These are phyloP conservation scores for Botrytis medusae DNA, from an alignment of 2,329 filamentous ascomycete genomes.

Conservation along the genomic window DNA sequence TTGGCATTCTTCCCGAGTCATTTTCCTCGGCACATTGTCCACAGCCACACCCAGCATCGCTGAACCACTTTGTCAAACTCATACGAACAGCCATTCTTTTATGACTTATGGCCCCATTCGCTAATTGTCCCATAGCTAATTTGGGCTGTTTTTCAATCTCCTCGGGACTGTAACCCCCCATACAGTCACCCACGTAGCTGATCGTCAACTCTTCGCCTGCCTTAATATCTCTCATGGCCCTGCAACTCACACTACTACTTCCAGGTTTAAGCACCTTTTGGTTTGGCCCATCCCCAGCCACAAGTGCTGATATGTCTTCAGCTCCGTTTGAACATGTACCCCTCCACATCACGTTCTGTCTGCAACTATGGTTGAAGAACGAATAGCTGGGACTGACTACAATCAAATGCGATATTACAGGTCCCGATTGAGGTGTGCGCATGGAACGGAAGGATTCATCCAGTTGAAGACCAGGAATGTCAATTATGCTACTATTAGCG, in stretches of 20 bases:
- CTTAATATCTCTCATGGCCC: conserved; percentile 29
- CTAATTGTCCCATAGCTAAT: background rate
- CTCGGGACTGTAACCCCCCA: conserved; percentile 7
- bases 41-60: conserved; percentile 31
- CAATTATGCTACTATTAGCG: conserved; percentile 27
- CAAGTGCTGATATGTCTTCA: conserved; percentile 18
- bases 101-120: conserved; percentile 13
- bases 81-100: conserved; percentile 23
- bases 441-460: background rate
- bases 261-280: conserved; percentile 28
- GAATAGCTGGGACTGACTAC: conserved; percentile 34
- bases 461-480: background rate
- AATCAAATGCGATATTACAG: conserved; percentile 15
- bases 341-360: conserved; percentile 34
- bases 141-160: background rate
- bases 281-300: conserved; percentile 17
- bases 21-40: background rate
- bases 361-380: conserved; percentile 38
- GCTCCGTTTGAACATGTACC: conserved; percentile 21
- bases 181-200: conserved; percentile 34
- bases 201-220: conserved; percentile 37
- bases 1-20: background rate
- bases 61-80: conserved; percentile 35
- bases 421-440: background rate
- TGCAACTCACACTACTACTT: conserved; percentile 29